Conservation (phyloP, 179 eudicot species). For the Sideroxylon spinosum region DNA sequence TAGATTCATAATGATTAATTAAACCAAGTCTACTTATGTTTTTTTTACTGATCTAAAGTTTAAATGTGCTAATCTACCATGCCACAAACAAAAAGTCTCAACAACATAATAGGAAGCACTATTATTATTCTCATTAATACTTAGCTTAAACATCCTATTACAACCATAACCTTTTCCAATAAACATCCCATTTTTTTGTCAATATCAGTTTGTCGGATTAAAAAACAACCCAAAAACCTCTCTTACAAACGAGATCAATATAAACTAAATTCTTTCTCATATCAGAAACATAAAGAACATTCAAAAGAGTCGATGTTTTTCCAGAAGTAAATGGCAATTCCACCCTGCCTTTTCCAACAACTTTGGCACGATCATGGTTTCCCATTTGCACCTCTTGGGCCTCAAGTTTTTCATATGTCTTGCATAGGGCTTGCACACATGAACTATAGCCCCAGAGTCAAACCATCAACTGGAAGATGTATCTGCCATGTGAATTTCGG, state of each 20-base stretch:
- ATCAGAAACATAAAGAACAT: background rate
- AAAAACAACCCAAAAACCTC: background rate
- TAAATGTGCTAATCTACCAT: background rate
- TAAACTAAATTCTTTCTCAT: background rate
- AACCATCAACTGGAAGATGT: background rate
- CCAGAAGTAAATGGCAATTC: background rate
- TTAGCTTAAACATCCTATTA: background rate
- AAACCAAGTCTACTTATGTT: background rate
- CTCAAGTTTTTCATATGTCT: background rate
- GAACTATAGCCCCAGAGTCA: background rate
- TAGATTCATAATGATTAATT: background rate
- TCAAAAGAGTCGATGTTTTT: background rate
- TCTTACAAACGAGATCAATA: background rate
- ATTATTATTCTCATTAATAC: background rate
- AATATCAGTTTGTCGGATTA: background rate
- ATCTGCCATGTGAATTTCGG: background rate
- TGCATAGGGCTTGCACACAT: background rate
- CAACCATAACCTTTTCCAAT: background rate
- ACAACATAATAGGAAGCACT: background rate
- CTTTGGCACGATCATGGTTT: background rate
- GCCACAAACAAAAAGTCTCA: background rate
- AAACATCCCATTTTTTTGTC: background rate
- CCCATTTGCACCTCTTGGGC: background rate
- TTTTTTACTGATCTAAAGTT: background rate
- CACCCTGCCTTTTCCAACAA: background rate